Conservation (phyloP, 148 eudicot genomes). For the Chenopodium album region DNA sequence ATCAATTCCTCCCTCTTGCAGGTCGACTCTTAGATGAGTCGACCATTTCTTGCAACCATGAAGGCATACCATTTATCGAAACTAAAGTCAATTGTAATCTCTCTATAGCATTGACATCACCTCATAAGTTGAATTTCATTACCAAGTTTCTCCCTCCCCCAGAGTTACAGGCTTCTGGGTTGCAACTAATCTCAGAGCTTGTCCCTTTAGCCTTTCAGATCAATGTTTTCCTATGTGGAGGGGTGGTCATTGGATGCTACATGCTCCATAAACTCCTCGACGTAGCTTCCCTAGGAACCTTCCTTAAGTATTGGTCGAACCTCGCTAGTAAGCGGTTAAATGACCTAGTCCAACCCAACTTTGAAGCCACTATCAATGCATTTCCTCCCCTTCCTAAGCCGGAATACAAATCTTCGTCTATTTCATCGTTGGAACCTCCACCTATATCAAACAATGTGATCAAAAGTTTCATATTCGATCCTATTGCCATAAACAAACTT, state of each 20-base stretch:
- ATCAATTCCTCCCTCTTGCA: conserved; percentile 6
- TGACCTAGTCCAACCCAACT: background rate
- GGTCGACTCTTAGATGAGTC: background rate
- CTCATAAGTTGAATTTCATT: background rate
- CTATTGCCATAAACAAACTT: background rate
- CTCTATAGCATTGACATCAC: background rate
- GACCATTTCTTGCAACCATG: conserved; percentile 1
- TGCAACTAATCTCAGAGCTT: background rate
- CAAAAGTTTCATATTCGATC: background rate
- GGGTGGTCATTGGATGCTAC: conserved; percentile 14
- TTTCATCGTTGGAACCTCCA: background rate
- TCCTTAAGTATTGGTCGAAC: conserved; percentile 20
- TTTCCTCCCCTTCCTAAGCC: background rate
- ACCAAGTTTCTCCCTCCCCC: conserved; percentile 2
- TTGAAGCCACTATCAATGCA: background rate
- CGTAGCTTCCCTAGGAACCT: background rate
- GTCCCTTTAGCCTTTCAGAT: conserved; percentile 2
- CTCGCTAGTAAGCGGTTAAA: background rate
- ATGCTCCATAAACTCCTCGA: conserved; percentile 22
- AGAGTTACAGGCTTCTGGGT: too few relatives aligned
- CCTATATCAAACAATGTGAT: background rate
- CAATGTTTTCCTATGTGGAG: conserved; percentile 22
- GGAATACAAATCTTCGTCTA: background rate
- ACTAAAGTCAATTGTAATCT: background rate
- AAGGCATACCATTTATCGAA: conserved; percentile 5